Conservation (phyloP, 2,329 filamentous ascomycete genomes). For the Blastomyces parvus region DNA sequence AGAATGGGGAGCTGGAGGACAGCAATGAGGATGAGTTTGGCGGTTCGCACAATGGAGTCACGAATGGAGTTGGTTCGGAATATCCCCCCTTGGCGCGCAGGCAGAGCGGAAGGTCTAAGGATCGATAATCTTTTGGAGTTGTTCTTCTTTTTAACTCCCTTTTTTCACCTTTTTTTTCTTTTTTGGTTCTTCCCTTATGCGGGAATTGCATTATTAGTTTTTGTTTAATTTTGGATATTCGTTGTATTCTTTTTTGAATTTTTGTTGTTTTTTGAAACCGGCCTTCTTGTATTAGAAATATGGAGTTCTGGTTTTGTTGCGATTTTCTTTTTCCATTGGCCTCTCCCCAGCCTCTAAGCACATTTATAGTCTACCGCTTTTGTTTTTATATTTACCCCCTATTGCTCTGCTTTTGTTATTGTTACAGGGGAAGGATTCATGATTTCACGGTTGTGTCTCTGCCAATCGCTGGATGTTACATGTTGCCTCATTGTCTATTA, state of each 20-base stretch:
- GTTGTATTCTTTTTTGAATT: not conserved
- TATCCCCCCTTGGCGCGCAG: not conserved
- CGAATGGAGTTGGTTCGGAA: not conserved
- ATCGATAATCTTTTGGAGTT: not conserved
- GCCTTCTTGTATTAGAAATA: not conserved
- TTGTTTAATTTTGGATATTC: not conserved
- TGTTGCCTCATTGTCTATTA: not conserved
- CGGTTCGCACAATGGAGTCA: not conserved
- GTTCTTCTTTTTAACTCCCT: not conserved
- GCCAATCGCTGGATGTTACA: not conserved
- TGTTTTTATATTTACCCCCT: not conserved
- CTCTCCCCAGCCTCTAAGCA: not conserved
- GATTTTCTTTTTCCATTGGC: not conserved
- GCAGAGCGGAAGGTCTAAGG: not conserved
- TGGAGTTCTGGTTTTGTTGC: not conserved
- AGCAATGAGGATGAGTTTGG: conserved; percentile 1
- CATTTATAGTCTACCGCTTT: not conserved
- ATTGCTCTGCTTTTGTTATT: not conserved
- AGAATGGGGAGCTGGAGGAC: not conserved
- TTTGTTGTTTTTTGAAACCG: not conserved
- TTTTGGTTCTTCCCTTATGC: conserved; percentile 1
- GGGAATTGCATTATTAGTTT: not conserved
- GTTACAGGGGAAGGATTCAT: not conserved
- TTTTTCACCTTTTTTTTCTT: not conserved
- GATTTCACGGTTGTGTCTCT: not conserved